These are phyloP conservation scores for Nakazawaea ambrosiae DNA, from an alignment of 805 yeast species.

Conservation along the genomic window DNA sequence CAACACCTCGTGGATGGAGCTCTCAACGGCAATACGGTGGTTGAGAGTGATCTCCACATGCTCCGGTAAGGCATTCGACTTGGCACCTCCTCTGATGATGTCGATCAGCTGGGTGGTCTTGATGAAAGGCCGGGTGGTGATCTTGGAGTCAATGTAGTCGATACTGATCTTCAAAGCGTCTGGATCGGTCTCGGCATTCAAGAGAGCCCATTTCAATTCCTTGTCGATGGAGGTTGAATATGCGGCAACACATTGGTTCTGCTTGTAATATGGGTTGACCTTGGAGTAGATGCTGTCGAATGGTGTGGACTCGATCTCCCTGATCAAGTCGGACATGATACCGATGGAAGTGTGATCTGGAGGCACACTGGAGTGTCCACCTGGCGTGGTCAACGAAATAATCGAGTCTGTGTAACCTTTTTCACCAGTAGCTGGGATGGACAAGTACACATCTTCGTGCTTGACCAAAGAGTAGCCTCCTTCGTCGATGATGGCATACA, in stretches of 20 bases:
- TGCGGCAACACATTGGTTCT: constrained; percentile 59
- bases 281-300: constrained; percentile 38
- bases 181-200: constrained; percentile 28
- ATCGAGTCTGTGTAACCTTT: constrained; percentile 43
- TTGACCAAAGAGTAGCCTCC: constrained; percentile 38
- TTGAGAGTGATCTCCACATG: constrained; percentile 43
- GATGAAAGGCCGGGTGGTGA: constrained; percentile 31
- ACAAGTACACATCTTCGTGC: constrained; percentile 40
- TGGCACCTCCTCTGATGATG: constrained; percentile 63
- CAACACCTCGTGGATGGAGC: constrained; percentile 35
- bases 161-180: constrained; percentile 29
- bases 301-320: constrained; percentile 47
- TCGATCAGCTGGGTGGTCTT: constrained; percentile 63
- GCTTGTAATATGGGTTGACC: constrained; percentile 52
- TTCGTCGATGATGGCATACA: constrained; percentile 66
- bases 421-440: constrained; percentile 53
- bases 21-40: constrained; percentile 55
- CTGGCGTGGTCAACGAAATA: constrained; percentile 52
- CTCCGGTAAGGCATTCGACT: constrained; percentile 72
- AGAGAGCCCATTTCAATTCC: constrained; percentile 21
- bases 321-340: constrained; percentile 50
- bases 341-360: constrained; percentile 78
- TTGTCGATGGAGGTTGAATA: constrained; percentile 28
- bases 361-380: constrained; percentile 78
- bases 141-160: constrained; percentile 19